Base-by-base conservation (phyloP, 331 rosid genomes). In the Erythrophleum ivorense region DNA sequence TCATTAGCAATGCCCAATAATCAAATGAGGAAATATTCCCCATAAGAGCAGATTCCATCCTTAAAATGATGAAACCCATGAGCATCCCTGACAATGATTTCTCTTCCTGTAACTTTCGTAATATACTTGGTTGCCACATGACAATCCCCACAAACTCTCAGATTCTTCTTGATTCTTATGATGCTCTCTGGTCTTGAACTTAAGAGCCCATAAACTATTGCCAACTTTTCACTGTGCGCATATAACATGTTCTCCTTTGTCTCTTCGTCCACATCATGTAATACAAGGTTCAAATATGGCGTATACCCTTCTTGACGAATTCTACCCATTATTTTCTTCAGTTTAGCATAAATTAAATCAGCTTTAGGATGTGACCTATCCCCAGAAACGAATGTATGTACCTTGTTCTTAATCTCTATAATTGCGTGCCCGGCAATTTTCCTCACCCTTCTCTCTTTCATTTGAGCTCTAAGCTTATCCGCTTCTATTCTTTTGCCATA, bases 61-160 rank as follows among this genome's bases (percentile, higher is more conserved):
- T 70, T 84, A 48, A 89, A 86, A 82, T 80, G 88, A 68, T 86
- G 90, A 78, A 89, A 89, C 41, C 92, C 78, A 29, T 78, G 86
- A 50, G 87, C 83, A 71, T 78, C 92, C 77, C 92, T 82, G 77
- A 78, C 80, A 9, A 89, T 81, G 71, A 89, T 80, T 53, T 82
- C 87, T 76, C 90, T 84, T 60, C 86, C 76, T 4, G 83, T 71
- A 46, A 81, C 84, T 77, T 78, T 84, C 1, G 88, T 84, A 62
- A 86, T 80, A 67, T 85, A 89, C 86, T 89, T 89, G 74, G 84
- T 79, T 41, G 85, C 86, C 29, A 78, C 75, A 71, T 86, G 92
- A 66, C 92, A 86, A 68, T 89, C 92, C 49, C 86, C 90, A 72
- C 90, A 86, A 71, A 86, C 90, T 76, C 90, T 82, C 43, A 83